Evolutionary conservation across 305 asterid genomes (phyloP).

Genomic region (Fraxinus ornus): DNA sequence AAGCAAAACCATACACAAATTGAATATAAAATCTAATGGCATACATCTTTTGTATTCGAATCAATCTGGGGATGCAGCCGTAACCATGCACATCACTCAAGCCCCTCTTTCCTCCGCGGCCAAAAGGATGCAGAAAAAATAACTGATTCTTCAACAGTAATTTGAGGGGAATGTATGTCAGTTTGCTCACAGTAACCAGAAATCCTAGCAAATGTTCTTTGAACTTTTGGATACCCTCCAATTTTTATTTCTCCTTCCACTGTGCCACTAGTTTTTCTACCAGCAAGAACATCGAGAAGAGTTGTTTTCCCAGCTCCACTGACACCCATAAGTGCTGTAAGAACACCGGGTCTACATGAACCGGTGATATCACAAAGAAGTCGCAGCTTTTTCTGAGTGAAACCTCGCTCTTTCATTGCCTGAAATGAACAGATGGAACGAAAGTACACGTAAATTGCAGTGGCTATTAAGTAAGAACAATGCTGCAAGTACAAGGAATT

Average conservation of each 20-base stretch:
- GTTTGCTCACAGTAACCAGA: constrained; percentile 87
- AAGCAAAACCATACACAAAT: not conserved
- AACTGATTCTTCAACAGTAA: constrained; percentile 75
- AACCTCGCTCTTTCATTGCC: constrained; percentile 64
- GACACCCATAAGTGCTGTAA: constrained; percentile 79
- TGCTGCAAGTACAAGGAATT: too few relatives aligned
- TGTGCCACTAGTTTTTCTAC: constrained; percentile 70
- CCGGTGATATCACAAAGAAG: constrained; percentile 62
- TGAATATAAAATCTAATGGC: constrained; percentile 8
- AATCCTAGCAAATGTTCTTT: constrained; percentile 64
- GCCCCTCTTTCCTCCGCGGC: too few relatives aligned
- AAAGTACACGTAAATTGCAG: not conserved
- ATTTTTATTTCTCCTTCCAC: constrained; percentile 65
- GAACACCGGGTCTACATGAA: constrained; percentile 68
- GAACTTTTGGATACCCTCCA: constrained; percentile 76
- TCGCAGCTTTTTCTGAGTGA: constrained; percentile 46
- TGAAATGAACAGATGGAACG: constrained; percentile 26
- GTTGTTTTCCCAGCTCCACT: constrained; percentile 91
- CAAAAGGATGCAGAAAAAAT: too few relatives aligned
- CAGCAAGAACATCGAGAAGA: constrained; percentile 77
- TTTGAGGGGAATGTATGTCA: constrained; percentile 75
- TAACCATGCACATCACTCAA: constrained; percentile 84
- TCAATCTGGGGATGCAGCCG: constrained; percentile 67
- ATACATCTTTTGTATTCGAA: constrained; percentile 54
- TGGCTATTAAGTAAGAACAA: not conserved